Percentiles rank a stretch among this genome's conserved stretches.
phyloP scores from a whole-genome alignment of 257 asterid species.

The Jasminum sambac region DNA sequence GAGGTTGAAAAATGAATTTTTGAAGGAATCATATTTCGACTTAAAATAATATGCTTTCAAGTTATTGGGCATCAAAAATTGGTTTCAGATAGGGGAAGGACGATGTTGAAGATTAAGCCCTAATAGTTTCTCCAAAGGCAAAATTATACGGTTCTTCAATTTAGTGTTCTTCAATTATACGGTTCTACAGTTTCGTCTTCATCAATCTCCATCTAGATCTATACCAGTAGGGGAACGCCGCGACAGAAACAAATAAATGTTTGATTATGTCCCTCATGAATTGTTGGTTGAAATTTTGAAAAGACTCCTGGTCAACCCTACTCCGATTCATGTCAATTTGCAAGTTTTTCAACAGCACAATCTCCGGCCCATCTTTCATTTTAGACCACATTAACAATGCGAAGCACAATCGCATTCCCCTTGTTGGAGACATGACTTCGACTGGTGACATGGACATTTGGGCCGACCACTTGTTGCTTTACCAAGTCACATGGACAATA shows the following conservation, averaged over 20 bases:
- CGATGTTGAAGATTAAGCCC: no score
- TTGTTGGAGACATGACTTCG: not conserved
- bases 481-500: not conserved
- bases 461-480: conserved; percentile 5
- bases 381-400: conserved; percentile 7
- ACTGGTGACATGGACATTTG: not conserved
- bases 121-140: no score
- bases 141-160: no score
- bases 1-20: no score
- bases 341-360: conserved; percentile 10
- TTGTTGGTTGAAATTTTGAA: conserved; percentile 11
- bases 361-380: conserved; percentile 17
- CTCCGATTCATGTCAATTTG: conserved; percentile 25
- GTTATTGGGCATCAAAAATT: no score
- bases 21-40: no score
- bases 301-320: conserved; percentile 20
- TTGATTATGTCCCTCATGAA: conserved; percentile 13
- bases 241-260: conserved; percentile 11
- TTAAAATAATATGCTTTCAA: no score
- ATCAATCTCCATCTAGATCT: not conserved
- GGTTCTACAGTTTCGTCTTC: not conserved
- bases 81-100: no score
- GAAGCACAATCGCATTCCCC: not conserved
- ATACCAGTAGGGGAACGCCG: no score
- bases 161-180: no score